phyloP scores from a whole-genome alignment of 306 rosid genomes.

The Alnus rubra region DNA sequence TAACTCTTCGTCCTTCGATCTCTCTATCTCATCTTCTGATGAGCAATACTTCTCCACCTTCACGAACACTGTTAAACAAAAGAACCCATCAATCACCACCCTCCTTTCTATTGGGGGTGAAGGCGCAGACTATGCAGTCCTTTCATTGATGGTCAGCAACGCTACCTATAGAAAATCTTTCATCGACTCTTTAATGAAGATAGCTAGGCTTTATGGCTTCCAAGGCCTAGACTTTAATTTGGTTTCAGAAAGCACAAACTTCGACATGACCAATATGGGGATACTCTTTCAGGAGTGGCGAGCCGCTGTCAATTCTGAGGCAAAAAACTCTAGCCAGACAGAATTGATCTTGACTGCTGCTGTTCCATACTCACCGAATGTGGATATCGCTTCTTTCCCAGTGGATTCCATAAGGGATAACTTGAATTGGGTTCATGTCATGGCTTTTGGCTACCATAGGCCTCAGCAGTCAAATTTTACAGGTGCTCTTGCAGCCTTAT shows the following conservation, averaged over 20 bases:
- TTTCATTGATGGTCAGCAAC: constrained; percentile 32
- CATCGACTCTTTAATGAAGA: constrained; percentile 44
- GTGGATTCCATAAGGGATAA: constrained; percentile 40
- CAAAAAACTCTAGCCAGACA: constrained; percentile 23
- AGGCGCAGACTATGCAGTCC: constrained; percentile 1
- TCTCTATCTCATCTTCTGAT: background rate
- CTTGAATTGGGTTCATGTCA: constrained; percentile 49
- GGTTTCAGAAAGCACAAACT: constrained; percentile 20
- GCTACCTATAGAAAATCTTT: constrained; percentile 38
- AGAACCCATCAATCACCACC: constrained; percentile 46
- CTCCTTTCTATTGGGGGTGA: constrained; percentile 42
- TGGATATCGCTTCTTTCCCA: constrained; percentile 34
- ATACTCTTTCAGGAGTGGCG: constrained; percentile 51
- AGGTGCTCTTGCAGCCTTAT: constrained; percentile 44
- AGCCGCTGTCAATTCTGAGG: constrained; percentile 37
- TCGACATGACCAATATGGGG: constrained; percentile 35
- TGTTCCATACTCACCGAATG: constrained; percentile 29
- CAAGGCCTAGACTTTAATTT: constrained; percentile 52
- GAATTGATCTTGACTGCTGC: constrained; percentile 45
- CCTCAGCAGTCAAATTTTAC: constrained; percentile 33
- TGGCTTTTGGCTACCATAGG: constrained; percentile 33
- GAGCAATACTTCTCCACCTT: constrained; percentile 34
- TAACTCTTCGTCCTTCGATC: constrained; percentile 30
- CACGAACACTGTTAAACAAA: constrained; percentile 33
- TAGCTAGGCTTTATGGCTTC: constrained; percentile 40